phyloP scores from a whole-genome alignment of 352 stramenopile genomes.

The Phytopythium delawarense region DNA sequence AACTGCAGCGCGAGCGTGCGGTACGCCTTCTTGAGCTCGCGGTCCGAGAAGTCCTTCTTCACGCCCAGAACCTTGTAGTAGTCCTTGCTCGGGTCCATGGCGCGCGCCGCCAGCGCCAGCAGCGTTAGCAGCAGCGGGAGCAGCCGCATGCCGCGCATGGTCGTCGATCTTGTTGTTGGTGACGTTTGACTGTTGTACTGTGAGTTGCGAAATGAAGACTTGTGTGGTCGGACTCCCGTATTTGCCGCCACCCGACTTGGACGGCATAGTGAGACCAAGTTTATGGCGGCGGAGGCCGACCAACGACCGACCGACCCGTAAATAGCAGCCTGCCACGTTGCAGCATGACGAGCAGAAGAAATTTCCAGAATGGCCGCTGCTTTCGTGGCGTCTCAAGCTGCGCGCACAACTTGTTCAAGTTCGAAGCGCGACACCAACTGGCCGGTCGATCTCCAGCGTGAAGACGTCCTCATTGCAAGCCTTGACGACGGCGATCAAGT shows the following conservation, averaged over 20 bases:
- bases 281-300: not conserved
- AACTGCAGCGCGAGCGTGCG: slow-evolving; percentile 87
- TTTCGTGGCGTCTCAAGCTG: slow-evolving; percentile 20
- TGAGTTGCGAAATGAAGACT: not conserved
- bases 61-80: slow-evolving; percentile 85
- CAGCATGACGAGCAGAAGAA: slow-evolving; percentile 6
- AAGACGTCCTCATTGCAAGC: slow-evolving; percentile 88
- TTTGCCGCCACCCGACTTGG: not conserved
- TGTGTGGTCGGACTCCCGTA: not conserved
- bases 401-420: slow-evolving; percentile 82
- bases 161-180: not conserved
- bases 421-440: slow-evolving; percentile 90
- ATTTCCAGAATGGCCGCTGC: slow-evolving; percentile 6
- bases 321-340: slow-evolving; percentile 2
- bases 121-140: slow-evolving; percentile 21
- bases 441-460: slow-evolving; percentile 72
- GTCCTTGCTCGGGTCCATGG: slow-evolving; percentile 69
- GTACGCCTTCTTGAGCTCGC: slow-evolving; percentile 86
- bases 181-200: not conserved
- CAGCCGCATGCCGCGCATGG: slow-evolving; percentile 7
- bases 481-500: slow-evolving; percentile 70
- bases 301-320: not conserved
- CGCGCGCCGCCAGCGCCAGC: slow-evolving; percentile 14
- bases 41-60: slow-evolving; percentile 62
- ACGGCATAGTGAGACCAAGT: not conserved